Conservation (phyloP, 495 filamentous ascomycete genomes). For the Beverwykella pulmonaria region DNA sequence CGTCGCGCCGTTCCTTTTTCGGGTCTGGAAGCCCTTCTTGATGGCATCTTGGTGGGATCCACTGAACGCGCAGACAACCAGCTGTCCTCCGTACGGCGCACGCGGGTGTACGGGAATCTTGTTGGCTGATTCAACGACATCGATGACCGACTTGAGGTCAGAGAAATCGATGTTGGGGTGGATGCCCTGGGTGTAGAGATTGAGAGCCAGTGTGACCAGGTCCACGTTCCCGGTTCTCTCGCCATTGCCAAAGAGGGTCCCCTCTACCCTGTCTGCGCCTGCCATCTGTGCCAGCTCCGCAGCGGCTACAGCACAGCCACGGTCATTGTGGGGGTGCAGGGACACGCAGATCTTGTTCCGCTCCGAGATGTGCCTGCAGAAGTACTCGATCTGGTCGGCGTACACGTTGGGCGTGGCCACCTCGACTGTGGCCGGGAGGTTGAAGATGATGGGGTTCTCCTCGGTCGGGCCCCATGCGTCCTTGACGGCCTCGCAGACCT, state of each 20-base stretch:
- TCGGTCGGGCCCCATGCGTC: slow-evolving; percentile 85
- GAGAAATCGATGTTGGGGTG: slow-evolving; percentile 87
- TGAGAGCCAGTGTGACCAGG: slow-evolving; percentile 89
- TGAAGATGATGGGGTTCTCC: slow-evolving; percentile 92
- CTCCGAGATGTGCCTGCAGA: slow-evolving; percentile 77
- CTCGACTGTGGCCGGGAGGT: slow-evolving; percentile 94
- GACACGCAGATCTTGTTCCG: slow-evolving; percentile 80
- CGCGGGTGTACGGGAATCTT: slow-evolving; percentile 93
- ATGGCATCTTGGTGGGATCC: slow-evolving; percentile 97
- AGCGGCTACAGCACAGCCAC: slow-evolving; percentile 85
- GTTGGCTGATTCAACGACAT: slow-evolving; percentile 87
- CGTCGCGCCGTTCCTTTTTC: slow-evolving; percentile 61
- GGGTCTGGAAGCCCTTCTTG: slow-evolving; percentile 87
- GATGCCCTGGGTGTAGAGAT: slow-evolving; percentile 95
- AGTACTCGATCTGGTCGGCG: slow-evolving; percentile 96
- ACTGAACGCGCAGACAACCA: slow-evolving; percentile 87
- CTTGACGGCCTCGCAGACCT: slow-evolving; percentile 93
- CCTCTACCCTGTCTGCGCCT: slow-evolving; percentile 93
- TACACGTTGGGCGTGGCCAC: slow-evolving; percentile 95
- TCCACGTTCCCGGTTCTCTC: slow-evolving; percentile 97
- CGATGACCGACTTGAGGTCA: slow-evolving; percentile 82
- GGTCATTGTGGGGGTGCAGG: slow-evolving; percentile 91
- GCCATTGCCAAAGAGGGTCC: slow-evolving; percentile 93
- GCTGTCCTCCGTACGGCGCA: slow-evolving; percentile 84
- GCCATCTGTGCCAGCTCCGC: slow-evolving; percentile 96